These are phyloP conservation scores for Erythrophleum fordii DNA, from an alignment of 306 rosid genomes.

Conservation along the genomic window DNA sequence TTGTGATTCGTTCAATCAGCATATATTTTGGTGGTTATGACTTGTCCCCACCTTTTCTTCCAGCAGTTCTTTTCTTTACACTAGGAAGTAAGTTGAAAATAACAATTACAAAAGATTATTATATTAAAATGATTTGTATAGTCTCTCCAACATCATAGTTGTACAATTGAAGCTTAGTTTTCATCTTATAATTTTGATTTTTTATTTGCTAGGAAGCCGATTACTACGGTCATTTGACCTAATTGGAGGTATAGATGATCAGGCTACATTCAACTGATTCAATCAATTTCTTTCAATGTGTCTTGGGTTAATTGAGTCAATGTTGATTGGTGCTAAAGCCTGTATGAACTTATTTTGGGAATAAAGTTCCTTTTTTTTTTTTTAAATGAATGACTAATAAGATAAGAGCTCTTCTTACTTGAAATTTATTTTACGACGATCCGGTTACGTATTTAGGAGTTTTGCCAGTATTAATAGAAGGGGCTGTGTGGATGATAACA, in stretches of 20 bases:
- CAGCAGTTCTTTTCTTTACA: conserved; percentile 4
- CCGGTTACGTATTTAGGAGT: neutral
- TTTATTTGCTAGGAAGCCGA: neutral
- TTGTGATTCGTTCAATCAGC: conserved; percentile 13
- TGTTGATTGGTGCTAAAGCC: neutral
- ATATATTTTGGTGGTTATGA: conserved; percentile 22
- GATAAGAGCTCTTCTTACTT: neutral
- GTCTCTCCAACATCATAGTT: neutral
- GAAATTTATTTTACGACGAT: no score
- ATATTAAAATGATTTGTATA: neutral
- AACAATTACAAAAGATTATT: neutral
- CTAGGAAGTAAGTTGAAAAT: neutral
- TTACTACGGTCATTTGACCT: neutral
- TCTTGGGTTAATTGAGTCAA: neutral
- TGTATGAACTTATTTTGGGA: neutral
- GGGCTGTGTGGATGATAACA: no score
- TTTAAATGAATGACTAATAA: neutral
- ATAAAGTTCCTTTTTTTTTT: neutral
- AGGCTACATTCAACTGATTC: neutral
- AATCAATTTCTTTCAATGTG: neutral
- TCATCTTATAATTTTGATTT: neutral
- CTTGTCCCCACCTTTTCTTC: neutral
- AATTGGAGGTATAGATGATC: neutral
- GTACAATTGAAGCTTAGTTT: conserved; percentile 7
- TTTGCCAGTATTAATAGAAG: no score